These are phyloP conservation scores for Mycena sanguinolenta DNA, from an alignment of 768 basidiomycete species.

Conservation along the genomic window DNA sequence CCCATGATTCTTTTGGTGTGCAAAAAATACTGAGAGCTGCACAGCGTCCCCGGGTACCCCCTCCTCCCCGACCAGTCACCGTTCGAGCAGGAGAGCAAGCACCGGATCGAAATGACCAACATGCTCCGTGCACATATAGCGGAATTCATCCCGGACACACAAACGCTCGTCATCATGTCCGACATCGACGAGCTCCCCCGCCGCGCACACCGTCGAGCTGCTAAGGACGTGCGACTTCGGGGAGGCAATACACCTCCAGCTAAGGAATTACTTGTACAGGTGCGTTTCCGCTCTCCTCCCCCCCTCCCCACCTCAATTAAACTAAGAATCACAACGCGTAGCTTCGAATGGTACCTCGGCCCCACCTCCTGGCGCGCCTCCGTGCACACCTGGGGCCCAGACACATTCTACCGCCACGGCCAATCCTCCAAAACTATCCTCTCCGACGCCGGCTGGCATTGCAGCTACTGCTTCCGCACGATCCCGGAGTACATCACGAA, in stretches of 20 bases:
- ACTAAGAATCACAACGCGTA: slow-evolving; percentile 35
- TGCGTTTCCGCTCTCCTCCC: slow-evolving; percentile 40
- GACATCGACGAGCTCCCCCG: slow-evolving; percentile 76
- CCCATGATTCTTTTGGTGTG: neutral
- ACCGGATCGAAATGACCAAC: slow-evolving; percentile 63
- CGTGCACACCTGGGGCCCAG: slow-evolving; percentile 61
- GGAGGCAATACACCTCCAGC: slow-evolving; percentile 67
- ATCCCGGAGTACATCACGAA: slow-evolving; percentile 70
- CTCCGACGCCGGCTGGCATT: slow-evolving; percentile 78
- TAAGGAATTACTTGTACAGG: slow-evolving; percentile 73
- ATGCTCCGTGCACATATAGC: slow-evolving; percentile 57
- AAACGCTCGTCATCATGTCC: slow-evolving; percentile 69
- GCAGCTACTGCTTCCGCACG: slow-evolving; percentile 75
- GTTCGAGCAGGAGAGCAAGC: slow-evolving; percentile 64
- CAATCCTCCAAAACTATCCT: slow-evolving; percentile 62
- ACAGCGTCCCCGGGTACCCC: slow-evolving; percentile 61
- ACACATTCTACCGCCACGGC: slow-evolving; percentile 62
- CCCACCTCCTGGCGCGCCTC: slow-evolving; percentile 69
- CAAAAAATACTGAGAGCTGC: slow-evolving; percentile 2
- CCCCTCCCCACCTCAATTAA: neutral
- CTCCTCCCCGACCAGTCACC: slow-evolving; percentile 57
- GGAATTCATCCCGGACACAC: slow-evolving; percentile 45
- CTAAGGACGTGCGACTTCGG: slow-evolving; percentile 68
- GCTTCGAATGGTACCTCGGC: slow-evolving; percentile 71
- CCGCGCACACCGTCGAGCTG: slow-evolving; percentile 63